Base-by-base conservation (phyloP, 2,329 filamentous ascomycete species). In the Aspergillus thermomutatus region DNA sequence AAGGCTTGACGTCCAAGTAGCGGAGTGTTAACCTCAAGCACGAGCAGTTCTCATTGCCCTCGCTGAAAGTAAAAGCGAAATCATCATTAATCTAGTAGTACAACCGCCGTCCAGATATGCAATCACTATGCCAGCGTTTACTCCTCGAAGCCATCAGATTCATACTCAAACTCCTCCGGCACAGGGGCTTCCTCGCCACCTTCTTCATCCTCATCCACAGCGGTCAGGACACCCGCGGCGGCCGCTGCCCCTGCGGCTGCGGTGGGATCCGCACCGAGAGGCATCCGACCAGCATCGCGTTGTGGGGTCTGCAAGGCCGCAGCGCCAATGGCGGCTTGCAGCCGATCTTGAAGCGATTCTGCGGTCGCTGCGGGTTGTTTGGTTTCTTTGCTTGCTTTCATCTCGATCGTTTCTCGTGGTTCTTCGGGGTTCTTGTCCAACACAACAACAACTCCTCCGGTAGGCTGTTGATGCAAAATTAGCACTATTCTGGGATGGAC, bases 381-480 rank as follows among this genome's bases (percentile, higher is more conserved):
- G 46, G 67, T 64, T 50, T 76, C 74, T 57, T 95, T 96, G 82
- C 92, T 94, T 45, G 96, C 85, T 79, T 95, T 96, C 75, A 97
- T 86, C 73, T 97, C 94, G 49, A 99, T 83, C 7, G 94, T 82
- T 19, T 86, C 80, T 73, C 96, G 95, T 49, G 87, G 77, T 72
- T 96, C 89, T 1, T 86, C 84, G 0, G 92, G 89, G 63, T 88
- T 83, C 14, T 87, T 92, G 72, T 99, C 94, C 55, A 90, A 82
- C 23, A 99, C 85, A n/a, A 99, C 83, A 34, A 97, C 87, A 40
- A 96, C 91, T 64, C 94, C 94, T 64, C 94, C 93, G 45, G 93
- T 97, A 60, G 93, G 91, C 89, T 96, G 67, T 10, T 53, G 21
- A 46, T 25, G 48, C 14, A 49, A 9, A 45, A 70, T 85, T 75